A percentile compares a stretch with the other conserved stretches of the same genome.
These are phyloP conservation scores for Erodium maritimum DNA, from an alignment of 345 rosid species.

Conservation along the genomic window DNA sequence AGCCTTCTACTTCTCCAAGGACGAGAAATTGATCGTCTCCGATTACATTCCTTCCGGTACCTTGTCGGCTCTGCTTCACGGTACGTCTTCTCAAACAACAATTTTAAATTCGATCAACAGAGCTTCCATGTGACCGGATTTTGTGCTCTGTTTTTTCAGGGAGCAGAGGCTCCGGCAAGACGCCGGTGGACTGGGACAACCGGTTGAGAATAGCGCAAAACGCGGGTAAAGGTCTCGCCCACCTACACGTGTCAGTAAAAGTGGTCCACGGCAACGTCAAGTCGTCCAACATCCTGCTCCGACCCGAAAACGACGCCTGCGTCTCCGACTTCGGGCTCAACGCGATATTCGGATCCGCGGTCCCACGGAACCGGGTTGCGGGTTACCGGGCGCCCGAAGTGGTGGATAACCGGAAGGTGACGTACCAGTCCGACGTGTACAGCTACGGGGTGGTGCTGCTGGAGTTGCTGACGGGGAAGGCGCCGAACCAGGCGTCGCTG, in stretches of 20 bases:
- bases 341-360: slow-evolving; percentile 55
- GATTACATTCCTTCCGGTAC: slow-evolving; percentile 58
- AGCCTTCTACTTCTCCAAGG: slow-evolving; percentile 84
- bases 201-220: slow-evolving; percentile 72
- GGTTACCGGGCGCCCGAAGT: slow-evolving; percentile 95
- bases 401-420: slow-evolving; percentile 76
- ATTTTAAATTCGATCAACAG: too few species aligned
- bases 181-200: slow-evolving; percentile 68
- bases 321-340: slow-evolving; percentile 77
- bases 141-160: too few species aligned
- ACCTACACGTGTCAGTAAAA: slow-evolving; percentile 61
- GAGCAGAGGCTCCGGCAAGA: slow-evolving; percentile 47
- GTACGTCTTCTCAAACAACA: slow-evolving; percentile 31
- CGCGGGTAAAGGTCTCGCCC: slow-evolving; percentile 70
- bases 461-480: slow-evolving; percentile 85
- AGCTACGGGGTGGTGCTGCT: slow-evolving; percentile 96
- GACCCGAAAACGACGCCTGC: slow-evolving; percentile 44
- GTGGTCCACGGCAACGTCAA: slow-evolving; percentile 88
- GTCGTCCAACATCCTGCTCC: slow-evolving; percentile 80
- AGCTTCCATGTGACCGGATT: too few species aligned
- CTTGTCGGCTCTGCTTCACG: slow-evolving; percentile 57
- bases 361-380: slow-evolving; percentile 72
- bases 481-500: slow-evolving; percentile 66
- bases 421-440: slow-evolving; percentile 76
- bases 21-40: slow-evolving; percentile 74